phyloP scores from a whole-genome alignment of 345 rosid genomes.

The Arabidopsis arenosa region DNA sequence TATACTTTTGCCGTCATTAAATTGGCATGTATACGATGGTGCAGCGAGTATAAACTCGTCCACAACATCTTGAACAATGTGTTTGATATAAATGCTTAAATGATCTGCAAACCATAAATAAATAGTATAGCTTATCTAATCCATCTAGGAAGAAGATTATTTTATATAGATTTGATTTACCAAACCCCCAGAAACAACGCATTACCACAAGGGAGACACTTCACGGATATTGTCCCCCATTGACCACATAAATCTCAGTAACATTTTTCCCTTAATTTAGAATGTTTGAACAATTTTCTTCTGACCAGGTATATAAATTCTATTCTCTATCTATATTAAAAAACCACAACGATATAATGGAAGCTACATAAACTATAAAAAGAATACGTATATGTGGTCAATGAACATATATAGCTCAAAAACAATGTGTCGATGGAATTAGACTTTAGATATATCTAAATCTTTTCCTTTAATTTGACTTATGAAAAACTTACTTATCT shows the following conservation, averaged over 20 bases:
- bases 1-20: background rate
- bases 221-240: conserved; percentile 37
- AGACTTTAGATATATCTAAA: background rate
- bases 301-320: background rate
- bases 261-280: background rate
- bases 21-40: background rate
- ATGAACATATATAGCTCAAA: background rate
- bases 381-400: background rate
- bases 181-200: conserved; percentile 43
- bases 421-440: background rate
- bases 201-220: conserved; percentile 40
- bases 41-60: background rate
- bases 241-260: conserved; percentile 31
- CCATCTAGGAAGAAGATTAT: conserved; percentile 24
- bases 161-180: conserved; percentile 34
- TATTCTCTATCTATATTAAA: background rate
- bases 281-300: background rate
- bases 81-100: background rate
- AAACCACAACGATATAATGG: background rate
- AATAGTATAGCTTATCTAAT: conserved; percentile 36
- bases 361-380: background rate
- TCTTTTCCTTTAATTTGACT: background rate
- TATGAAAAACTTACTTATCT: background rate
- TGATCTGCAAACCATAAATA: conserved; percentile 3
- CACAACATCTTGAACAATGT: background rate